Evolutionary conservation across 1,139 yeast species (phyloP).

Genomic region (Geotrichum histeridarum): DNA sequence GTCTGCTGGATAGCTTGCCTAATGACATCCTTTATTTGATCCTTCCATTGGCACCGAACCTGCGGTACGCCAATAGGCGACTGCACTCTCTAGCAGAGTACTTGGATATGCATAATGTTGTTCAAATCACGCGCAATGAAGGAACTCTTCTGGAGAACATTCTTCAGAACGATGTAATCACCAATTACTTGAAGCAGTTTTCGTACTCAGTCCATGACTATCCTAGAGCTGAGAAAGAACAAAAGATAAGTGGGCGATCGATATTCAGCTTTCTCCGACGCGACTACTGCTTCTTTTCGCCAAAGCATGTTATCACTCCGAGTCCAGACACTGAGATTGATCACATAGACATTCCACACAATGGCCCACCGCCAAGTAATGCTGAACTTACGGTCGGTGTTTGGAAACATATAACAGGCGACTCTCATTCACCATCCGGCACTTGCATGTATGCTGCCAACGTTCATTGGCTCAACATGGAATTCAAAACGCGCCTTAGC

Average conservation of each 20-base stretch:
- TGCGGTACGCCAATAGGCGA: constrained; percentile 10
- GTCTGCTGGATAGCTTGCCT: constrained; percentile 12
- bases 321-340: constrained; percentile 11
- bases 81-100: constrained; percentile 14
- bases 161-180: not conserved
- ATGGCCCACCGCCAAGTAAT: not conserved
- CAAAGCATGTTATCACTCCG: constrained; percentile 13
- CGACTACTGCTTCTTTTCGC: constrained; percentile 18
- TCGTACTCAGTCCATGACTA: constrained; percentile 6
- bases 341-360: not conserved
- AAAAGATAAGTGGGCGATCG: constrained; percentile 4
- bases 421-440: constrained; percentile 23
- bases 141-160: constrained; percentile 4
- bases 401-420: constrained; percentile 25
- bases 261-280: constrained; percentile 5
- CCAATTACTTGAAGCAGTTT: constrained; percentile 3
- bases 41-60: constrained; percentile 7
- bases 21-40: constrained; percentile 12
- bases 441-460: constrained; percentile 28
- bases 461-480: constrained; percentile 27
- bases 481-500: constrained; percentile 27
- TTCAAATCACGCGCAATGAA: constrained; percentile 5
- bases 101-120: constrained; percentile 10
- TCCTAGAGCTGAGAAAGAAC: not conserved
- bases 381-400: constrained; percentile 19